phyloP scores from a whole-genome alignment of 192 early-diverging fungal genomes.

The Backusella liffmaniae region DNA sequence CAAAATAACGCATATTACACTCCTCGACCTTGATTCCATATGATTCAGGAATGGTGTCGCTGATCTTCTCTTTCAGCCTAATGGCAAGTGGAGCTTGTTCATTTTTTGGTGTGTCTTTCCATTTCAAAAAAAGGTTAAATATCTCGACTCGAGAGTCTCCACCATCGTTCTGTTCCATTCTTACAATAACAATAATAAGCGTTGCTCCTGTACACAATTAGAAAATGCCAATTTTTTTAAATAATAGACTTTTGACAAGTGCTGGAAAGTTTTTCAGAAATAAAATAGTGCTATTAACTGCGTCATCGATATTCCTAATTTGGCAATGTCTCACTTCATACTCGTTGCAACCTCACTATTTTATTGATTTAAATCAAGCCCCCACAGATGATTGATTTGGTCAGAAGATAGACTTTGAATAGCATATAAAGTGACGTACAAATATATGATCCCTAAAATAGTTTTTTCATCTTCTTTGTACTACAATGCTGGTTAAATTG shows the following conservation, averaged over 20 bases:
- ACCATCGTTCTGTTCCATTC: neutral
- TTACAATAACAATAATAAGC: neutral
- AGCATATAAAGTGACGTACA: no score
- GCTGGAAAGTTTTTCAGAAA: neutral
- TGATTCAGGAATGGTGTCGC: neutral
- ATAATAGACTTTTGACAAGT: neutral
- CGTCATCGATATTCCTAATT: neutral
- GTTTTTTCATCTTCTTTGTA: no score
- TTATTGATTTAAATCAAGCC: no score
- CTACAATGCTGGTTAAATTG: no score
- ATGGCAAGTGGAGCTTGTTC: neutral
- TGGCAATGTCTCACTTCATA: neutral
- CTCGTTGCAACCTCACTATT: neutral
- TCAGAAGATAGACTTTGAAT: no score
- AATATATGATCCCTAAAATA: no score
- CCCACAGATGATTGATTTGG: no score
- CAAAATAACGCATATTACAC: neutral
- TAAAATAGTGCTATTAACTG: neutral
- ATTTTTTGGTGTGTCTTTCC: neutral
- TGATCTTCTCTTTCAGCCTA: neutral
- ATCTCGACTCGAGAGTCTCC: neutral
- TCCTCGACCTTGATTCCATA: slow-evolving; percentile 1
- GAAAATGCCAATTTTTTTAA: neutral
- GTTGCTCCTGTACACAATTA: neutral
- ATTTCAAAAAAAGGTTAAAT: neutral